Percentiles rank a stretch among this genome's conserved stretches.
These are phyloP conservation scores for Neurospora sublineolata DNA, from an alignment of 495 filamentous ascomycete genomes.

Conservation along the genomic window DNA sequence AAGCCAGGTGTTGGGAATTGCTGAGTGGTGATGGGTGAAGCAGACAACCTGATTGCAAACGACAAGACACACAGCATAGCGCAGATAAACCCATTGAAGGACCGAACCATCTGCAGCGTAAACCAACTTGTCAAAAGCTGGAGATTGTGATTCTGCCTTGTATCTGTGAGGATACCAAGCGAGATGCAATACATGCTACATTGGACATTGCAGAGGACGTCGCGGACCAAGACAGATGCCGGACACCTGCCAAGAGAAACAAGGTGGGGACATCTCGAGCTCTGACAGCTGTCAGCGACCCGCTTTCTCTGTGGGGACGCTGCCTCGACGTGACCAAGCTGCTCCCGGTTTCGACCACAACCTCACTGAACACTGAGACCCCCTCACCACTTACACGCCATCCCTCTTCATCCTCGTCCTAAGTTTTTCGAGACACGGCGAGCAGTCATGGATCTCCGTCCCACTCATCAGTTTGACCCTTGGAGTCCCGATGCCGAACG, in stretches of 20 bases:
- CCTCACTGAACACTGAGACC: not conserved
- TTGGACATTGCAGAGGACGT: not conserved
- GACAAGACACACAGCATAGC: slow-evolving; percentile 7
- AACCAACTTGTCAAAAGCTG: not conserved
- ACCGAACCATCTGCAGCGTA: not conserved
- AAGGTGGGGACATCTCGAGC: not conserved
- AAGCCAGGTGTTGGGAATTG: not conserved
- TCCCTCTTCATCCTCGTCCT: not conserved
- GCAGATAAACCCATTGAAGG: not conserved
- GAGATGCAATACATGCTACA: not conserved
- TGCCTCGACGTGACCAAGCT: not conserved
- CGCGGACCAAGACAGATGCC: not conserved
- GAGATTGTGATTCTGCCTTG: not conserved
- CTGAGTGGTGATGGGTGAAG: not conserved
- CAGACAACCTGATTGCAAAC: not conserved
- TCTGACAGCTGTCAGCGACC: not conserved
- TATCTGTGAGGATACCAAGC: not conserved
- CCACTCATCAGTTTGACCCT: not conserved
- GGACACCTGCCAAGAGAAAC: not conserved
- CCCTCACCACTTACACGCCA: not conserved
- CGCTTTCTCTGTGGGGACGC: not conserved
- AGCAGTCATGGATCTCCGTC: not conserved
- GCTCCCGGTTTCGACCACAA: not conserved
- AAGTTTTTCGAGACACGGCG: not conserved
- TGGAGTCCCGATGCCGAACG: not conserved